Evolutionary conservation across 352 stramenopile species (phyloP), one percentile per base, ranked within the genome.

Genomic region (Globisporangium alternatum): DNA sequence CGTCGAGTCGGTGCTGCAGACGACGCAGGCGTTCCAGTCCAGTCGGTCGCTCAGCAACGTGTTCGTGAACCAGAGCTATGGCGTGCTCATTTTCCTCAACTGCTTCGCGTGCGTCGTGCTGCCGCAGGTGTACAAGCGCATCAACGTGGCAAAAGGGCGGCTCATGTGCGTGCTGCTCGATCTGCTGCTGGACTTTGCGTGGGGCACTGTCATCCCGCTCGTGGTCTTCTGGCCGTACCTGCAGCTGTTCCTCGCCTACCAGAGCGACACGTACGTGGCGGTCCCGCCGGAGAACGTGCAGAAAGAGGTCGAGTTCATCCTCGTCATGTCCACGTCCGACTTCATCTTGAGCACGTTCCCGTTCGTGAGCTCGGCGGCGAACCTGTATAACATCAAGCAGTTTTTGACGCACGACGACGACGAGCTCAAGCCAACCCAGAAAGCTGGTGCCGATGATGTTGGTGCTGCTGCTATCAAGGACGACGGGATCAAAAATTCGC

Each of bases 21-120:
- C 67, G 0, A 74, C 67, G 35, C 66, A 77, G 39, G 66, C 70
- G 2, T 49, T 73, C 19, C 62, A 53, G 21, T 73, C 66, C 9
- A 74, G 70, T 33, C n/a, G 57, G 0, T 43, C 69, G 15, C 41
- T 76, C 15, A 74, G 70, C 56, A 73, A 71, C 47, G 41, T 66
- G 30, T 70, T 69, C 51, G 69, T 77, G 25, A 77, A 74, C 48
- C 67, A 77, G 55, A 64, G 65, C 28, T 77, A 74, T 25, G 67
- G 60, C 2, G 45, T 62, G 5, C 48, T 74, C 9, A 68, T 77
- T 2, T 74, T 66, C 49, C 49, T 77, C 49, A 79, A 81, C 48
- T 60, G 65, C 12, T 53, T 81, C 43, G 39, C 54, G n/a, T 76
- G 69, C 30, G 62, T 70, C 31, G 48, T 71, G 4, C 67, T 77